These are phyloP conservation scores for Perkinsela sp. DNA, from an alignment of 208 protist genomes.

Conservation along the genomic window DNA sequence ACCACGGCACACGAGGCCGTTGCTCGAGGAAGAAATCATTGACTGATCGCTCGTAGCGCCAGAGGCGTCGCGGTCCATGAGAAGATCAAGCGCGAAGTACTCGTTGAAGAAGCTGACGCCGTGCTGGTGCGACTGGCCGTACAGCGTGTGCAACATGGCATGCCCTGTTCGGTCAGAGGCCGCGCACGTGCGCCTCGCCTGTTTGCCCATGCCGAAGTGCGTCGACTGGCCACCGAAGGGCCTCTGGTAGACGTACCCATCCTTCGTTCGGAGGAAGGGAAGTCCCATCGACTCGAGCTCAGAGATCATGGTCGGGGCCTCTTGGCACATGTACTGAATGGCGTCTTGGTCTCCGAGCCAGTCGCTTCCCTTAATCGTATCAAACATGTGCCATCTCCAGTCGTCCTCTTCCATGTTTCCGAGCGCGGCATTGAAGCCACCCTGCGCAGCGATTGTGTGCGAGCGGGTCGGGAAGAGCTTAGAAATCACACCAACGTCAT, in stretches of 20 bases:
- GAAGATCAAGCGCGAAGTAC: conserved; percentile 94
- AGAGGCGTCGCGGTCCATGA: conserved; percentile 87
- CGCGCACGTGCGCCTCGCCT: conserved; percentile 81
- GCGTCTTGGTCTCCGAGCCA: conserved; percentile 95
- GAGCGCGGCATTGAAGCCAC: conserved; percentile 94
- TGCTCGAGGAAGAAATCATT: neutral
- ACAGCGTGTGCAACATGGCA: conserved; percentile 93
- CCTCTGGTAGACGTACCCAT: conserved; percentile 95
- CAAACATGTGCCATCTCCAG: conserved; percentile 95
- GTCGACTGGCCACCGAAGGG: conserved; percentile 93
- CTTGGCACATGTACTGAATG: conserved; percentile 97
- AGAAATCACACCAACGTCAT: conserved; percentile 87
- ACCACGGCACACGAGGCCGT: conserved; percentile 33
- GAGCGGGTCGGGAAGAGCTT: conserved; percentile 96
- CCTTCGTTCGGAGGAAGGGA: conserved; percentile 89
- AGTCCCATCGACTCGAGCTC: conserved; percentile 91
- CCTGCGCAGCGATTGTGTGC: conserved; percentile 95
- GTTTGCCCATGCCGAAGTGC: conserved; percentile 82
- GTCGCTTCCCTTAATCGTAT: conserved; percentile 95
- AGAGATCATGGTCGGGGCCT: conserved; percentile 67
- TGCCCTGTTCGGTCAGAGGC: conserved; percentile 95
- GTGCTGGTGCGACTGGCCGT: conserved; percentile 82
- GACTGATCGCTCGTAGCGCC: conserved; percentile 5
- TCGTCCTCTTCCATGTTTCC: conserved; percentile 92
- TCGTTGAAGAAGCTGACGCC: conserved; percentile 94